Evolutionary conservation across 2,329 filamentous ascomycete species (phyloP), one percentile per base, ranked within the genome.

Genomic region (Apiospora pterosperma): DNA sequence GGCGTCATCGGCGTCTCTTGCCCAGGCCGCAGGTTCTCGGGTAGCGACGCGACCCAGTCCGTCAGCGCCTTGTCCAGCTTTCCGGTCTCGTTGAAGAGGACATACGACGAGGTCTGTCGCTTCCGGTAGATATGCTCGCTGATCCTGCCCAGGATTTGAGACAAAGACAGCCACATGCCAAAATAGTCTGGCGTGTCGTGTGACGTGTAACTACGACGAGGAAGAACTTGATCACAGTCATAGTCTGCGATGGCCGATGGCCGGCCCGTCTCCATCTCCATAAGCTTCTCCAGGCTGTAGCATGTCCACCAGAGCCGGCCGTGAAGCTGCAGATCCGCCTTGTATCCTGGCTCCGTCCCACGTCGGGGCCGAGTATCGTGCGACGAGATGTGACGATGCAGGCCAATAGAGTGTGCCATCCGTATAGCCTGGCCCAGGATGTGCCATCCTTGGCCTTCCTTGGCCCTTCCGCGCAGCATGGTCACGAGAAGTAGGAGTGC

Each of bases 401-500:
- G 68, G 21, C 72, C 72, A 14, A 73, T 67, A 0, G 71, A 73
- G 25, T 71, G 69, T 5, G 72, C 70, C 5, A 69, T 69, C 6
- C 72, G 66, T 31, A 73, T 66, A 0, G 71, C 69, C 31, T 71
- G 71, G 0, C 71, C 72, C 12, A 68, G 61, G 1, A 70, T 63
- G n/a, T 73, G 71, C 71, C 71, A 73, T 4, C 68, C 67, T 60
- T 72, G 70, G 0, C 71, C 71, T n/a, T 73, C 71, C 25, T 70
- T 70, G 5, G 62, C 62, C 1, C 66, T 65, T 1, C 66, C 67
- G n/a, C 69, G 62, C 1, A 73, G 64, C 0, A 67, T 65, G 0
- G 72, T 41, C 8, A 66, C 48, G 7, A 72, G 52, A 1, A 73
- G 68, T 1, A 69, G 44, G 0, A 73, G 62, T 23, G 69, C 66